Base-by-base conservation (phyloP, 306 rosid genomes). In the Quercus glauca region DNA sequence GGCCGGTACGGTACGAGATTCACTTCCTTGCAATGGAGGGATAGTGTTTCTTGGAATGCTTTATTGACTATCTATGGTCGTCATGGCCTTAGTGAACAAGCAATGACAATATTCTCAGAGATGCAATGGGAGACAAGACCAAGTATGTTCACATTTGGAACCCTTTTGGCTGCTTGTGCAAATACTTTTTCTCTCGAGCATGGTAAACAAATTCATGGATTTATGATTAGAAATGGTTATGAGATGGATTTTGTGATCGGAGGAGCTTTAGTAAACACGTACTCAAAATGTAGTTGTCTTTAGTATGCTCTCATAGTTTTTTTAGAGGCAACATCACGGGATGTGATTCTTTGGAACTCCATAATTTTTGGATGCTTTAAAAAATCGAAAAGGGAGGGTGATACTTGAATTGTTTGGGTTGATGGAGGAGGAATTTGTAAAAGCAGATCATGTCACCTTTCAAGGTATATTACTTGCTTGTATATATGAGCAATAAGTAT, bases 51-150 rank as follows among this genome's bases (percentile, higher is more conserved):
- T 73, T 92, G 94, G 92, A 90, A 92, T 82, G 86, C 89, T 80
- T 88, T 23, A 23, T 23, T 23, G 25, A 23, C 25, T 23, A 23
- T 23, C 25, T 23, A 23, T 23, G 25, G 25, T 45, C 77, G 59
- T 70, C 94, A 88, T 75, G 81, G 86, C 51, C 55, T 77, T 67
- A 85, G 90, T 37, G 91, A 91, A 81, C 89, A 88, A 76, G 91
- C 90, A 11, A 73, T 91, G 77, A 73, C 86, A 52, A 89, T 85
- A 60, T 91, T 89, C 79, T 83, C 74, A 49, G 86, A 85, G 84
- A 89, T 91, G 97, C 93, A 86, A 77, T 88, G 89, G 92, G 93
- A 91, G 86, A 75, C 90, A 78, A 78, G 72, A 74, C 91, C 97
- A 29, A 85, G 77, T 43, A 80, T 68, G 29, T 83, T 85, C 63